Conservation (phyloP, 208 protist genomes). For the Leptomonas pyrrhocoris region DNA sequence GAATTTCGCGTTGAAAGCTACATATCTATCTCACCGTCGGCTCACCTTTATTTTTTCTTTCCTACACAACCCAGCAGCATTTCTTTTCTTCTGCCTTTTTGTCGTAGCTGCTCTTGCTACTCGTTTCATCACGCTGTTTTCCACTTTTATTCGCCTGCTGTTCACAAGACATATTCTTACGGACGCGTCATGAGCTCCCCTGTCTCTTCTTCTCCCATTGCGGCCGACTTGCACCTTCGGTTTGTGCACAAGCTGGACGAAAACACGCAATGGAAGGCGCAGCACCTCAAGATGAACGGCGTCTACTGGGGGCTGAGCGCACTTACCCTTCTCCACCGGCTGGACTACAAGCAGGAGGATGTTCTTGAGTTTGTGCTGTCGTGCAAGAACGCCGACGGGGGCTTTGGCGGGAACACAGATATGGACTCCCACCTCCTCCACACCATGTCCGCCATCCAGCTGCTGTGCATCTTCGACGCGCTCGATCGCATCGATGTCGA, state of each 20-base stretch:
- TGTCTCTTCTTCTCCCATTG: constrained; percentile 24
- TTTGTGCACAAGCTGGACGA: constrained; percentile 84
- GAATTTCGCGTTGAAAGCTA: no score
- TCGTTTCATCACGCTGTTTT: no score
- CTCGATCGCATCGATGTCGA: constrained; percentile 73
- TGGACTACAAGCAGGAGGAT: constrained; percentile 84
- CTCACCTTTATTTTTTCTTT: background rate
- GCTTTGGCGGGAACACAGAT: constrained; percentile 97
- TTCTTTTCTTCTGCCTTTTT: no score
- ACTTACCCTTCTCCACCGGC: constrained; percentile 66
- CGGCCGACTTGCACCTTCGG: constrained; percentile 66
- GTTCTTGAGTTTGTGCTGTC: constrained; percentile 93
- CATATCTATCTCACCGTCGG: background rate
- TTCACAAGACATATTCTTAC: no score
- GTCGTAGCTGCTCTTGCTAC: no score
- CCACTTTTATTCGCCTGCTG: no score
- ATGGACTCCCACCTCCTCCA: constrained; percentile 99
- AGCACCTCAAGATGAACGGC: constrained; percentile 97
- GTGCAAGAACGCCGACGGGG: constrained; percentile 95
- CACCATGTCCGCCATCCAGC: constrained; percentile 97
- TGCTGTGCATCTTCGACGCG: constrained; percentile 87
- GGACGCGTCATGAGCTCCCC: constrained; percentile 1
- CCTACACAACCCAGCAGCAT: background rate
- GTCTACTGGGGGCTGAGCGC: constrained; percentile 97
- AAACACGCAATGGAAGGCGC: constrained; percentile 91